A percentile compares a stretch with the other conserved stretches of the same genome.
Evolutionary conservation across 768 basidiomycete genomes (phyloP).

Genomic region (Boletus fagicola): DNA sequence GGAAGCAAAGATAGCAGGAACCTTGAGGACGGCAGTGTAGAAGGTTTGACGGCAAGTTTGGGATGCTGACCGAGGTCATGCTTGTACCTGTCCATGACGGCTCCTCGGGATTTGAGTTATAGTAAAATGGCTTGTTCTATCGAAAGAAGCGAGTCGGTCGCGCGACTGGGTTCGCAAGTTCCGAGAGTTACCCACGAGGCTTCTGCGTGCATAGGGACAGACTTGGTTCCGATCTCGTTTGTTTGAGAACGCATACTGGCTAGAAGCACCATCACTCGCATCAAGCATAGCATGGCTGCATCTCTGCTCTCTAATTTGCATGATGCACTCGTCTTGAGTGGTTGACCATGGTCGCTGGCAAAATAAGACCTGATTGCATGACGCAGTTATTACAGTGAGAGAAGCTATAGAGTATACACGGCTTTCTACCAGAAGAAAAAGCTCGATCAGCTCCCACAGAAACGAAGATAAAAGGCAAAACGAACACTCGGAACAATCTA

Average conservation of each 20-base stretch:
- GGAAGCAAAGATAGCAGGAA: neutral
- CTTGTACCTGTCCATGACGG: neutral
- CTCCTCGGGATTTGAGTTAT: neutral
- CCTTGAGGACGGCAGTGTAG: neutral
- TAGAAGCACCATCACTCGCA: neutral
- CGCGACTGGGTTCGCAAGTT: neutral
- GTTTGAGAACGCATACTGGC: neutral
- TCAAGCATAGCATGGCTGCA: neutral
- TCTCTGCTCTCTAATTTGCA: neutral
- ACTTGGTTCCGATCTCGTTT: neutral
- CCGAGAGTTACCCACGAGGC: no score
- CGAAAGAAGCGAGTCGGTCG: neutral
- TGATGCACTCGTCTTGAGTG: neutral
- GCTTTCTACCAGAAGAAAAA: neutral
- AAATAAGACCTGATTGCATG: neutral
- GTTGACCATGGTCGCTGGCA: neutral
- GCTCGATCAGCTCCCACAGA: neutral
- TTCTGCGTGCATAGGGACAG: neutral
- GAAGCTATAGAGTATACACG: neutral
- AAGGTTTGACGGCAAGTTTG: neutral
- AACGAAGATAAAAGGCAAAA: neutral
- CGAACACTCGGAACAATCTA: conserved; percentile 1
- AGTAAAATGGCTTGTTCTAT: neutral
- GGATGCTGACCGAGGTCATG: neutral
- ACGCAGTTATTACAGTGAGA: conserved; percentile 1